Base-by-base conservation (phyloP, 257 asterid species). In the Ocimum tenuiflorum region DNA sequence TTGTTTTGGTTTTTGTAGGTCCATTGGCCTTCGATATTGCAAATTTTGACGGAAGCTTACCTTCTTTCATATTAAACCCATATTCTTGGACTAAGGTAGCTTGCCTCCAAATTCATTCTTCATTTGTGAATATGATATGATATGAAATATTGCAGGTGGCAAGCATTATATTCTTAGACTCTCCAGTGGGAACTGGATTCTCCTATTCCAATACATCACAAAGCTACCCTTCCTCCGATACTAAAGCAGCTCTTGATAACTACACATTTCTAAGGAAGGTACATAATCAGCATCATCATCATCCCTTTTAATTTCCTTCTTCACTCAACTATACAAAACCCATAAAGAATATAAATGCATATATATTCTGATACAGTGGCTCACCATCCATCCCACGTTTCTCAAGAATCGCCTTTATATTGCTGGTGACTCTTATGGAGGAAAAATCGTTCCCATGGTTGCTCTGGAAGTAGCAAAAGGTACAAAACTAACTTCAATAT, bases 1-100 rank as follows among this genome's bases (percentile, higher is more conserved):
- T 0, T 27, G 31, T 39, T 39, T 11, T 36, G 1, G 7, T 0
- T 0, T 36, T 8, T 0, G 4, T 46, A 85, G 95, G 95, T 60
- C 94, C 94, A 22, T 14, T 83, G 22, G 11, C 52, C 17, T 83
- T 83, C 67, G 85, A 79, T 61, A 6, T 62, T 23, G 52, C 20
- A 1, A 31, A 65, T 36, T 78, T 67, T 56, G 70, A 88, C 70
- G 87, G 84, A 42, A 77, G 76, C 71, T 47, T 82, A 2, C 91
- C 96, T n/a, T 36, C 63, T 22, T 62, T 88, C 39, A 9, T 23
- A 13, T 17, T 75, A 53, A 83, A 65, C 47, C 87, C 84, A n/a
- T 68, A 85, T 68, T 80, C 94, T 5, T 88, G 87, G 94, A 85
- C 96, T 4, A 82, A 85, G 87, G 96, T 88, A 2, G 3, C 45